These are phyloP conservation scores for Botryosphaeria agaves DNA, from an alignment of 2,329 filamentous ascomycete species.

Conservation along the genomic window DNA sequence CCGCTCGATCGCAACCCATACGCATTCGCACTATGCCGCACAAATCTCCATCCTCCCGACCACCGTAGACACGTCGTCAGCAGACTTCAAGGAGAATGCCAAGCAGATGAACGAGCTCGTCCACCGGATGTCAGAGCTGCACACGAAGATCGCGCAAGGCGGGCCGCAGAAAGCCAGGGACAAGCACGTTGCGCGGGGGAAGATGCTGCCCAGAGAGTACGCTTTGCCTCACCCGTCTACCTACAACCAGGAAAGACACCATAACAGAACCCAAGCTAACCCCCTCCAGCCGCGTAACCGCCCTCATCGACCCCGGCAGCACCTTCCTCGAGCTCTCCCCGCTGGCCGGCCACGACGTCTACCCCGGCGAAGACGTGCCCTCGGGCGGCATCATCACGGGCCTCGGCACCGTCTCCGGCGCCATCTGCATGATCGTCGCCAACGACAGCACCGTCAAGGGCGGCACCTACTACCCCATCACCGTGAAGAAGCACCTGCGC, in stretches of 20 bases:
- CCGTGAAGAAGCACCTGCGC: slow-evolving; percentile 90
- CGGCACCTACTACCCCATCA: slow-evolving; percentile 92
- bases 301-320: slow-evolving; percentile 74
- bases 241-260: too few species aligned
- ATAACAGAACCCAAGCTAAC: too few species aligned
- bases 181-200: slow-evolving; percentile 74
- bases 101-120: slow-evolving; percentile 60
- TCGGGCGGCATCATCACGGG: slow-evolving; percentile 87
- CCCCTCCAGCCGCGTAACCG: slow-evolving; percentile 48
- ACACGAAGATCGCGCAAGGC: slow-evolving; percentile 53
- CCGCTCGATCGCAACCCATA: slow-evolving; percentile 53
- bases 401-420: slow-evolving; percentile 75
- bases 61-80: slow-evolving; percentile 56
- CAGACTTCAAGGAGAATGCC: slow-evolving; percentile 69
- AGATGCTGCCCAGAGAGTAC: slow-evolving; percentile 79
- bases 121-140: slow-evolving; percentile 49
- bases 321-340: slow-evolving; percentile 87
- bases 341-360: slow-evolving; percentile 75
- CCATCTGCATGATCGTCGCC: slow-evolving; percentile 81
- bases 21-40: slow-evolving; percentile 61
- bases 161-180: slow-evolving; percentile 67
- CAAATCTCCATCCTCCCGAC: slow-evolving; percentile 69
- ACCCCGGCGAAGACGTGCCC: slow-evolving; percentile 73
- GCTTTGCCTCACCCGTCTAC: too few species aligned
- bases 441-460: slow-evolving; percentile 97